Percentiles rank a stretch among this genome's conserved stretches.
Evolutionary conservation across 306 rosid genomes (phyloP).

Genomic region (Vigna unguiculata): DNA sequence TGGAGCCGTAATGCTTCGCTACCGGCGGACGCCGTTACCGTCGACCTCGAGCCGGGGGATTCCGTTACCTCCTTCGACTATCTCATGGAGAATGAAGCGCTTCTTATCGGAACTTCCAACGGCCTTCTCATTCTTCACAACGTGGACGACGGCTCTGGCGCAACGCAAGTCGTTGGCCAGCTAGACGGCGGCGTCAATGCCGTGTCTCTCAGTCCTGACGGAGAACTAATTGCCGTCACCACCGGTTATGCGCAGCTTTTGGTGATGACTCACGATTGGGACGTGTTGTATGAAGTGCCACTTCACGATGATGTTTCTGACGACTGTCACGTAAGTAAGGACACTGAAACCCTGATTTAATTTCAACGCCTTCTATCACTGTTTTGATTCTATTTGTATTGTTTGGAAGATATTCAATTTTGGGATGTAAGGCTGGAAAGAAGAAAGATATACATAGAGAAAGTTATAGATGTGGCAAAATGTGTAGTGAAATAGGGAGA

Average conservation of each 20-base stretch:
- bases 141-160: constrained; percentile 56
- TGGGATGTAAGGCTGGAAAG: neutral
- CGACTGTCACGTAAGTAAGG: constrained; percentile 80
- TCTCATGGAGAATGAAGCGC: constrained; percentile 92
- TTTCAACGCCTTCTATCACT: neutral
- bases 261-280: constrained; percentile 95
- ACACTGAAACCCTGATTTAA: constrained; percentile 58
- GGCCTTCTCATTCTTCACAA: constrained; percentile 72
- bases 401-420: neutral
- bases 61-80: constrained; percentile 76
- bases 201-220: constrained; percentile 91
- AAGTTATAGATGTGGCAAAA: neutral
- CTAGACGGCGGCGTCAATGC: constrained; percentile 85
- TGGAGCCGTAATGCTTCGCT: constrained; percentile 58
- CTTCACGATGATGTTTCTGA: constrained; percentile 57
- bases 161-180: constrained; percentile 74
- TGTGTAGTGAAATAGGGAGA: neutral
- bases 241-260: constrained; percentile 74
- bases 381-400: neutral
- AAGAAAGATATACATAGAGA: neutral
- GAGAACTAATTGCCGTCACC: constrained; percentile 70
- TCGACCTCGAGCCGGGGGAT: constrained; percentile 75
- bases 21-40: constrained; percentile 49
- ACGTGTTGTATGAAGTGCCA: constrained; percentile 74
- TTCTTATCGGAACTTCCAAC: constrained; percentile 73